Conservation (phyloP, 202 grass and related monocot genomes). For the Miscanthus sacchariflorus region DNA sequence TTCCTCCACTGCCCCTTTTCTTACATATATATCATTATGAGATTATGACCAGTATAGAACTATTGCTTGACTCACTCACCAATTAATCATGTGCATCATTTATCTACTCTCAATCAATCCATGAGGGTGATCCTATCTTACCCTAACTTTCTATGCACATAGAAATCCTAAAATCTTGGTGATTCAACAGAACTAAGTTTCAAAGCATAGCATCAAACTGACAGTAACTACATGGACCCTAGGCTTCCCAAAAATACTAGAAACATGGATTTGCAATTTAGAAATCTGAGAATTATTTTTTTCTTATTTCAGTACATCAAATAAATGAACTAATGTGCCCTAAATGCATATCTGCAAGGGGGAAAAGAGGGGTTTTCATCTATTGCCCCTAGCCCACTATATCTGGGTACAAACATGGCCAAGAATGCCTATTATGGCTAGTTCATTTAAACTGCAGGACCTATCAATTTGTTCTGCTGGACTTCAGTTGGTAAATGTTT, state of each 20-base stretch:
- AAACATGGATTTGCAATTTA: not conserved
- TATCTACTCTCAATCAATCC: constrained; percentile 28
- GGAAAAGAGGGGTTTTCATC: not conserved
- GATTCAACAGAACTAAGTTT: constrained; percentile 34
- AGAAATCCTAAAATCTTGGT: constrained; percentile 33
- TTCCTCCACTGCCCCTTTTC: constrained; percentile 4
- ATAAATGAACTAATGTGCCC: not conserved
- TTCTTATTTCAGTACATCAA: constrained; percentile 29
- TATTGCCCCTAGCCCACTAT: not conserved
- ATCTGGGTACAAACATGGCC: constrained; percentile 10
- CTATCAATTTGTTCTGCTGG: not conserved
- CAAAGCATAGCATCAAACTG: constrained; percentile 8
- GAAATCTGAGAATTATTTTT: constrained; percentile 16
- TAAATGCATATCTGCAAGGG: constrained; percentile 5
- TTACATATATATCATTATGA: constrained; percentile 2
- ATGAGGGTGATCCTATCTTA: constrained; percentile 1
- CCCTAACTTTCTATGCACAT: constrained; percentile 17
- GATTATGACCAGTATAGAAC: constrained; percentile 22
- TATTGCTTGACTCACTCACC: constrained; percentile 7
- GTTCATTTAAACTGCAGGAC: constrained; percentile 30
- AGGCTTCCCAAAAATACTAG: constrained; percentile 15
- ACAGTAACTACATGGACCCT: constrained; percentile 11
- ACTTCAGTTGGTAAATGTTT: constrained; percentile 24
- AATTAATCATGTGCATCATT: constrained; percentile 12
- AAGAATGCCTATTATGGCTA: not conserved